Percentiles rank a stretch among this genome's conserved stretches.
Conservation (phyloP, 2,329 filamentous ascomycete species). For the Chaetoscypha palmicola region DNA sequence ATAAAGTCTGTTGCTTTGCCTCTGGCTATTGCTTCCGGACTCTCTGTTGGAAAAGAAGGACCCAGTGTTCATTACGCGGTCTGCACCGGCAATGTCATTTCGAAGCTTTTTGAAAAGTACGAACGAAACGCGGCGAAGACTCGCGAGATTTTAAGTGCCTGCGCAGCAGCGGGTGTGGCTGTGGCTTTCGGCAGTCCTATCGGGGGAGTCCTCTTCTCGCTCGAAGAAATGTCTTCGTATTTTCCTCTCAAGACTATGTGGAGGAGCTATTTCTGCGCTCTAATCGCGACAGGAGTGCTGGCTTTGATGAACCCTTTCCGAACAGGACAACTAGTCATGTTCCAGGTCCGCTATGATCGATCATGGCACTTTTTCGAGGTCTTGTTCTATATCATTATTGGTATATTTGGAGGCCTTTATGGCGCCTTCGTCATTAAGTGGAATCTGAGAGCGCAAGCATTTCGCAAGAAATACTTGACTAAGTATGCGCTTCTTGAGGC, state of each 20-base stretch:
- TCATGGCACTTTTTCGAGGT: conserved; percentile 98
- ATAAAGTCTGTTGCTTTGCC: conserved; percentile 93
- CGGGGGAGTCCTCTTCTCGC: conserved; percentile 88
- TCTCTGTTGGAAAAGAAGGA: conserved; percentile 95
- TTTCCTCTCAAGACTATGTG: conserved; percentile 97
- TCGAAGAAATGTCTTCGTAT: conserved; percentile 96
- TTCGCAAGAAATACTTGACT: conserved; percentile 85
- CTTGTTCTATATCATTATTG: conserved; percentile 84
- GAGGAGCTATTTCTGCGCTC: conserved; percentile 95
- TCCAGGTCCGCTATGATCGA: conserved; percentile 91
- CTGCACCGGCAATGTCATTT: conserved; percentile 95
- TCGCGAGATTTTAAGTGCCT: conserved; percentile 88
- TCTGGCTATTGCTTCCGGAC: conserved; percentile 83
- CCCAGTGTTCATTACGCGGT: conserved; percentile 99
- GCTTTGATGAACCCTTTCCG: conserved; percentile 96
- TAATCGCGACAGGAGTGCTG: conserved; percentile 88
- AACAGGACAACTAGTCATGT: conserved; percentile 98
- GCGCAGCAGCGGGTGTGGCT: conserved; percentile 87
- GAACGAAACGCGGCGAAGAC: conserved; percentile 87
- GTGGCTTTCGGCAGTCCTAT: conserved; percentile 98
- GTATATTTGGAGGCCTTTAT: conserved; percentile 89
- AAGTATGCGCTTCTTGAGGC: conserved; percentile 83
- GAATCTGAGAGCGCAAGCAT: conserved; percentile 85
- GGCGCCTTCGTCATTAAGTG: conserved; percentile 97
- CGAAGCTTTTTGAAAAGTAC: conserved; percentile 87